Percentiles rank a stretch among this genome's conserved stretches.
Evolutionary conservation across 2,329 filamentous ascomycete genomes (phyloP).

Genomic region (Huntiella abstrusa): DNA sequence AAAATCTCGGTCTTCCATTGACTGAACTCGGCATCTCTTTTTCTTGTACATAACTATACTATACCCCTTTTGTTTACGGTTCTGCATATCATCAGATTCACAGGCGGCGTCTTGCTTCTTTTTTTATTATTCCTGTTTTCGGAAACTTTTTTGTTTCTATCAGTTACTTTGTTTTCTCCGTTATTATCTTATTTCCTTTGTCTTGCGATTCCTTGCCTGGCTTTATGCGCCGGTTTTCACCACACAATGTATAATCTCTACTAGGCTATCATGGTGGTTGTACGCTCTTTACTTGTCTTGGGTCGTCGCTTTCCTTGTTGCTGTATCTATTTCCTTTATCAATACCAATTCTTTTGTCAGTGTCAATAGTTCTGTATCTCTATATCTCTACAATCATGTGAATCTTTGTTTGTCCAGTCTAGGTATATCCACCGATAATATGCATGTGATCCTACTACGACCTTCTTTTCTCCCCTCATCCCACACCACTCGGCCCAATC

Average conservation of each 20-base stretch:
- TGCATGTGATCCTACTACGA: too few relatives aligned
- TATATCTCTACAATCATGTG: too few relatives aligned
- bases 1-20: background rate
- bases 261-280: too few relatives aligned
- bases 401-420: too few relatives aligned
- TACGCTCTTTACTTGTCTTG: background rate
- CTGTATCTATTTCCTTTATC: background rate
- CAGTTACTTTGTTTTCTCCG: background rate
- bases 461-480: too few relatives aligned
- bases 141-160: background rate
- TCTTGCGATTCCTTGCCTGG: background rate
- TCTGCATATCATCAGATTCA: conserved; percentile 4
- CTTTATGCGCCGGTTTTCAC: background rate
- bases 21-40: background rate
- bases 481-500: too few relatives aligned
- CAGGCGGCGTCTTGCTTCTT: conserved; percentile 3
- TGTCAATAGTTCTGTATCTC: too few relatives aligned
- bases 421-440: too few relatives aligned
- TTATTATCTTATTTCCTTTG: conserved; percentile 1
- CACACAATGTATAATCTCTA: too few relatives aligned
- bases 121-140: background rate
- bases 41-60: conserved; percentile 5
- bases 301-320: background rate
- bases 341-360: background rate
- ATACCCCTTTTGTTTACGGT: conserved; percentile 3